phyloP scores from a whole-genome alignment of 2,329 filamentous ascomycete genomes.

The Xylaria sp. region DNA sequence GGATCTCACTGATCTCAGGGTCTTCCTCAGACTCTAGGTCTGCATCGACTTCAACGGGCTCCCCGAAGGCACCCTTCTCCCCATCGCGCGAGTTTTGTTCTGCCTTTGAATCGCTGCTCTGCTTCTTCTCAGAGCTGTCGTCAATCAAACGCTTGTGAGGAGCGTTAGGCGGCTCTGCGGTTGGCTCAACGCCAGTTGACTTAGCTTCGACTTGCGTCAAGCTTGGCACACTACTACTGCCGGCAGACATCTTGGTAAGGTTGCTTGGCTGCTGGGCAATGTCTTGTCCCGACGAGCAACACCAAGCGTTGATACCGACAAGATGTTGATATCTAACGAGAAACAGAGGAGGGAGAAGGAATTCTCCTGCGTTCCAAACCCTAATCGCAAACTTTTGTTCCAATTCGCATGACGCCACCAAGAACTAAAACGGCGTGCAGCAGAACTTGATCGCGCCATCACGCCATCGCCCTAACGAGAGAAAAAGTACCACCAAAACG shows the following conservation, averaged over 20 bases:
- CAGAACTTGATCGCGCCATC: conserved; percentile 30
- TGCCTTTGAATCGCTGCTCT: neutral
- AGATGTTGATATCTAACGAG: neutral
- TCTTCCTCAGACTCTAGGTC: conserved; percentile 56
- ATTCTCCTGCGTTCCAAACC: neutral
- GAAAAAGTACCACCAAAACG: neutral
- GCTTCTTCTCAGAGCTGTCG: conserved; percentile 11
- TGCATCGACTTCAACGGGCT: conserved; percentile 42
- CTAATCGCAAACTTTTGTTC: neutral
- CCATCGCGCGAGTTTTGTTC: conserved; percentile 5
- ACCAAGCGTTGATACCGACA: conserved; percentile 1
- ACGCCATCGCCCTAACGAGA: conserved; percentile 7
- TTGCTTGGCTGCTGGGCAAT: conserved; percentile 1
- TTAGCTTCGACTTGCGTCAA: conserved; percentile 26
- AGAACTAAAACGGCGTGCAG: conserved; percentile 23
- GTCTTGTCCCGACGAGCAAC: neutral
- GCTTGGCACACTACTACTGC: conserved; percentile 31
- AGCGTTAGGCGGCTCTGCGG: conserved; percentile 10
- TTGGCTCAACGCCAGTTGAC: conserved; percentile 28
- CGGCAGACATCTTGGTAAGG: conserved; percentile 28
- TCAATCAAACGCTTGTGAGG: conserved; percentile 14
- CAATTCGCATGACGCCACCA: conserved; percentile 10
- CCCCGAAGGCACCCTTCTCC: conserved; percentile 41
- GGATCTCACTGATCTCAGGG: conserved; percentile 63
- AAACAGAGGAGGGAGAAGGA: neutral